These are phyloP conservation scores for Westerdykella aurantiaca DNA, from an alignment of 2,329 filamentous ascomycete genomes.

Conservation along the genomic window DNA sequence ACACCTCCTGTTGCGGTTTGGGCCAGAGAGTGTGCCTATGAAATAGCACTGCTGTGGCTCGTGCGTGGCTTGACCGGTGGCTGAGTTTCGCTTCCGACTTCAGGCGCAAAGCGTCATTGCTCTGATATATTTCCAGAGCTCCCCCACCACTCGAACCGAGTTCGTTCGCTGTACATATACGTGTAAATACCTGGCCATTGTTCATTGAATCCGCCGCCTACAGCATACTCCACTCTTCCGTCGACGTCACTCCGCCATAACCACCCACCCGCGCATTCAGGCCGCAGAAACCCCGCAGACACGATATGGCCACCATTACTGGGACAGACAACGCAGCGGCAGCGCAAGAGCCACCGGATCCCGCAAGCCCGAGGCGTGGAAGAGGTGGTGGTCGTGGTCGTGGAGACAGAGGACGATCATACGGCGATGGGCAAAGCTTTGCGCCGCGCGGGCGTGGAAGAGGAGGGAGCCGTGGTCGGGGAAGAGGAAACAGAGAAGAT, in stretches of 20 bases:
- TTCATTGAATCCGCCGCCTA: too few relatives aligned
- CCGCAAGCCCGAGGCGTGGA: conserved; percentile 22
- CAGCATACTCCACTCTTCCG: too few relatives aligned
- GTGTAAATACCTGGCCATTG: too few relatives aligned
- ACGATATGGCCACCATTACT: conserved; percentile 30
- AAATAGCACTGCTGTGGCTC: conserved; percentile 11
- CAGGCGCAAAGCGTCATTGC: too few relatives aligned
- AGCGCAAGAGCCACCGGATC: conserved; percentile 14
- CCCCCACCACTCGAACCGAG: too few relatives aligned
- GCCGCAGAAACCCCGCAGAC: conserved; percentile 4
- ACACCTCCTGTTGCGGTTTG: neutral
- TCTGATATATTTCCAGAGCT: too few relatives aligned
- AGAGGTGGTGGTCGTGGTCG: conserved; percentile 26
- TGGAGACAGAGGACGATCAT: conserved; percentile 19
- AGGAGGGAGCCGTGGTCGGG: conserved; percentile 28
- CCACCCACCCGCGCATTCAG: conserved; percentile 1
- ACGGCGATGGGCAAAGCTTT: conserved; percentile 17
- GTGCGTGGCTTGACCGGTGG: conserved; percentile 12
- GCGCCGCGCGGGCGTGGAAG: conserved; percentile 29
- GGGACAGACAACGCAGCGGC: conserved; percentile 11
- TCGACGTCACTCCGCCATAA: too few relatives aligned
- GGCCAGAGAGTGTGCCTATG: neutral
- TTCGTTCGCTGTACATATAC: too few relatives aligned
- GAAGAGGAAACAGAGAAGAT: conserved; percentile 30
- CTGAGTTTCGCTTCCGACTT: conserved; percentile 23